A percentile compares a stretch with the other conserved stretches of the same genome.
Conservation (phyloP, 2,329 filamentous ascomycete genomes). For the Canariomyces notabilis region DNA sequence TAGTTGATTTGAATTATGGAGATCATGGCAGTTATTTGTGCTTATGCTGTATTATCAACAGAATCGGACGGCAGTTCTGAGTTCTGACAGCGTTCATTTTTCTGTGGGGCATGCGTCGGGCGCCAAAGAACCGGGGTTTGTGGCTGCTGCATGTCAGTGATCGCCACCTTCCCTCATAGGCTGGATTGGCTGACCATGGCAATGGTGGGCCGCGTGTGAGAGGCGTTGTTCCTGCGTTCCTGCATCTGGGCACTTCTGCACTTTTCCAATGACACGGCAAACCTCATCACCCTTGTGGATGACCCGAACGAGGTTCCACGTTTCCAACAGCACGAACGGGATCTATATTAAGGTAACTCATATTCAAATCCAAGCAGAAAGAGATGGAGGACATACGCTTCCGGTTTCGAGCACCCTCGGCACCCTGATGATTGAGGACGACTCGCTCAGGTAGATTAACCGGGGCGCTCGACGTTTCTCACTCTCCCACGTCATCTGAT, state of each 20-base stretch:
- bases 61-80: background rate
- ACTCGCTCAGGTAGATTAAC: no score
- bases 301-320: constrained; percentile 8
- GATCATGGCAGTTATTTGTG: no score
- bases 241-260: constrained; percentile 1
- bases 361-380: no score
- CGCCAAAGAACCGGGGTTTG: constrained; percentile 7
- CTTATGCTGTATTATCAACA: no score
- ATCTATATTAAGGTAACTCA: no score
- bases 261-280: background rate
- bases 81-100: background rate
- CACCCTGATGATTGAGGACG: no score
- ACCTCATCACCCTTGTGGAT: constrained; percentile 8
- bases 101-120: background rate
- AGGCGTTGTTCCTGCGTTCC: constrained; percentile 5
- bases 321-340: background rate
- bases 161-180: constrained; percentile 1
- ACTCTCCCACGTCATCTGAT: constrained; percentile 2
- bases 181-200: constrained; percentile 2
- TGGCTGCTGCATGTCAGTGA: constrained; percentile 7
- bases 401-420: no score
- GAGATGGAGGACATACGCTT: no score
- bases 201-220: constrained; percentile 6
- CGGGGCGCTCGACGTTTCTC: background rate
- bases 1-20: no score